Base-by-base conservation (phyloP, 2,329 filamentous ascomycete species). In the Ascochyta fabae region DNA sequence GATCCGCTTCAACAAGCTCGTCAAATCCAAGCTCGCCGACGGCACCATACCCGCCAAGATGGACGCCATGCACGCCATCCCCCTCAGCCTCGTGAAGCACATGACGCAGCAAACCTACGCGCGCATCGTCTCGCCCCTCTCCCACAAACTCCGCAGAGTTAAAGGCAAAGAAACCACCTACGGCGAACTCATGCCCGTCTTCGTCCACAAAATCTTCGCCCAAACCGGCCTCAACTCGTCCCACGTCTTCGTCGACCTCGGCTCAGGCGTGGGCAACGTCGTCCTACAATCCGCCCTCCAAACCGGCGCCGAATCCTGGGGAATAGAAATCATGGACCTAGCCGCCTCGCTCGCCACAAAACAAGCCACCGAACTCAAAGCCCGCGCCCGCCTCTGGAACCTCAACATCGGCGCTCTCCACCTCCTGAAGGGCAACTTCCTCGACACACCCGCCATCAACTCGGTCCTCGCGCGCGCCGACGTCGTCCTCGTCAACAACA, bases 401-500 rank as follows among this genome's bases (percentile, higher is more conserved):
- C 81, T 99, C 53, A 82, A 85, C 16, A 85, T 91, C 2, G 95
- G 95, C 58, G 82, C 85, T 56, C 90, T 95, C n/a, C 84, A 87
- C 58, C 85, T 99, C 6, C 85, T 94, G 59, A 82, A 88, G 39
- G 95, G 92, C 55, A 91, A 96, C 72, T 97, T 99, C 69, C 86
- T 92, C 9, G 86, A 87, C 61, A 90, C 89, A 64, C 74, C 83
- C 15, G 81, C 82, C 54, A 91, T 97, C 44, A 83, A 88, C 56
- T 83, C 86, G 23, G 88, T 88, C 7, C 82, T 99, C 45, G 88
- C 89, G 74, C 86, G 88, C 50, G 94, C 95, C 1, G 95, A 99
- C 72, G 93, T 98, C n/a, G 86, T 99, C 16, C 84, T 99, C 24
- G 94, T 98, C 67, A 99, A 99, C 80, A 99, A 99, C 78, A 93